Percentiles rank a stretch among this genome's conserved stretches.
Conservation (phyloP, 352 stramenopile genomes). For the Phytophthora ohioensis region DNA sequence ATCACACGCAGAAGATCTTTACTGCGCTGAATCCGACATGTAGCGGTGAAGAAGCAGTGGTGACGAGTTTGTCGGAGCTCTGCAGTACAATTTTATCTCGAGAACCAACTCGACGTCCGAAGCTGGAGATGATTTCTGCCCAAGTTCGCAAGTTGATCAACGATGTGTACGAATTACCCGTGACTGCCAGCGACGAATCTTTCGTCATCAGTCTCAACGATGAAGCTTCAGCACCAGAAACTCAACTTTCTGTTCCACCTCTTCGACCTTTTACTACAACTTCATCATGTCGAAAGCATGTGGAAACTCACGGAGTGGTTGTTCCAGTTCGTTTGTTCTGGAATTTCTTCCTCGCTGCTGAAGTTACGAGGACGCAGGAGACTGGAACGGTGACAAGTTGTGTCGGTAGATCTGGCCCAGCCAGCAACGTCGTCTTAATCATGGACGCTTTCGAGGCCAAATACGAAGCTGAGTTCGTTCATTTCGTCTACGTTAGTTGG, state of each 20-base stretch:
- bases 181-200: conserved; percentile 35
- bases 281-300: conserved; percentile 11
- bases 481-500: conserved; percentile 67
- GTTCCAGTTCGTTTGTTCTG: conserved; percentile 54
- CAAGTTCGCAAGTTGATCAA: conserved; percentile 39
- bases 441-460: conserved; percentile 48
- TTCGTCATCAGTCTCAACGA: conserved; percentile 22
- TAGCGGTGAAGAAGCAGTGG: conserved; percentile 43
- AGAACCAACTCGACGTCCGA: conserved; percentile 33
- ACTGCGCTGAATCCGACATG: conserved; percentile 38
- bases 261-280: conserved; percentile 1
- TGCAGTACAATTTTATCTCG: conserved; percentile 48
- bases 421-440: conserved; percentile 30
- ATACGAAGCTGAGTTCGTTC: conserved; percentile 50
- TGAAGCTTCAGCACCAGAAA: neutral
- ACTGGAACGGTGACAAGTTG: conserved; percentile 16
- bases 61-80: conserved; percentile 34
- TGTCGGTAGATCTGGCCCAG: conserved; percentile 15
- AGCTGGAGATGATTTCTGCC: conserved; percentile 24
- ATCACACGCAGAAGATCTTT: conserved; percentile 54
- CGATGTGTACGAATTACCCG: conserved; percentile 38
- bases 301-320: conserved; percentile 13
- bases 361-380: conserved; percentile 1
- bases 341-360: conserved; percentile 60
- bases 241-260: neutral